phyloP scores from a whole-genome alignment of 2,329 filamentous ascomycete genomes.

The Meredithiella fracta region DNA sequence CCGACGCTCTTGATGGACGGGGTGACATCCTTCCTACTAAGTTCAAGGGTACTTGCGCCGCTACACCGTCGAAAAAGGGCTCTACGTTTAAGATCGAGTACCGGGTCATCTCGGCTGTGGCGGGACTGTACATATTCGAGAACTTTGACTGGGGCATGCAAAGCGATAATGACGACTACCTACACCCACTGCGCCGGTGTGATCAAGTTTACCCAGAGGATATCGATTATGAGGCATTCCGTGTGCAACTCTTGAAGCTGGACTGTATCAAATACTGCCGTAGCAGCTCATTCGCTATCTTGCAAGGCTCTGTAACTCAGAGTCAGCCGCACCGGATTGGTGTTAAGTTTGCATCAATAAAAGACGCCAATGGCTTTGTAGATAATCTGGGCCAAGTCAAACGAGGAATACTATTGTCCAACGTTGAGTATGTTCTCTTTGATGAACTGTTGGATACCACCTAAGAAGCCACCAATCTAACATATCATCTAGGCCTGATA shows the following conservation, averaged over 20 bases:
- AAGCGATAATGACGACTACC: neutral
- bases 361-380: neutral
- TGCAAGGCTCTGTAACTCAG: neutral
- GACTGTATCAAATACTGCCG: conserved; percentile 3
- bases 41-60: neutral
- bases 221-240: neutral
- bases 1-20: neutral
- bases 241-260: neutral
- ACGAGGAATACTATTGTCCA: neutral
- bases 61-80: neutral
- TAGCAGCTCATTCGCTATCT: neutral
- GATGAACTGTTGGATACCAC: too few relatives aligned
- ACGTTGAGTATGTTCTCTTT: neutral
- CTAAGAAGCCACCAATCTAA: too few relatives aligned
- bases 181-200: neutral
- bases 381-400: neutral
- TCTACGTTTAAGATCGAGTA: neutral
- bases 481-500: neutral
- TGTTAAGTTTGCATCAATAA: neutral
- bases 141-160: conserved; percentile 8
- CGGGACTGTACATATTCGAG: conserved; percentile 3
- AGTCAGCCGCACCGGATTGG: neutral
- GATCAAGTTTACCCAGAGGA: neutral
- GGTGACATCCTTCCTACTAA: neutral
- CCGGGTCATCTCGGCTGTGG: conserved; percentile 7